Conservation (phyloP, 805 yeast genomes). For the Debaryomyces tyrocola region DNA sequence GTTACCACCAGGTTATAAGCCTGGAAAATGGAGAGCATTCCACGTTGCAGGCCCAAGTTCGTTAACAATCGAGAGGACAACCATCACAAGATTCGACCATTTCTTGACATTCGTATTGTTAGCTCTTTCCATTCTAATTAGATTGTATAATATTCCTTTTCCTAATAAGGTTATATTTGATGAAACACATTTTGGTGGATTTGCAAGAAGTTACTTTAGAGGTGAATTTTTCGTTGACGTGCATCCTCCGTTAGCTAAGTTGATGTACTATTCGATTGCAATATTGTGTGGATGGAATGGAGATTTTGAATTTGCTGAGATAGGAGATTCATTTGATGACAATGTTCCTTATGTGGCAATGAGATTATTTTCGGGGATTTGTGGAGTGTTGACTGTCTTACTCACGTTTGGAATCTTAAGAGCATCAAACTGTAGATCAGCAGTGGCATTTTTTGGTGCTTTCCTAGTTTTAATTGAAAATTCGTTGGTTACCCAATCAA, state of each 20-base stretch:
- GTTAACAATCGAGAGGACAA: slow-evolving; percentile 10
- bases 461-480: slow-evolving; percentile 60
- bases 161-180: slow-evolving; percentile 49
- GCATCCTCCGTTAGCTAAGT: slow-evolving; percentile 69
- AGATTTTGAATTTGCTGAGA: slow-evolving; percentile 30
- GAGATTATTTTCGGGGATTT: slow-evolving; percentile 56
- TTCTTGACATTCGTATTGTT: slow-evolving; percentile 19
- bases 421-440: slow-evolving; percentile 51
- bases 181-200: slow-evolving; percentile 45
- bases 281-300: slow-evolving; percentile 54
- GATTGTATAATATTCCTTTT: slow-evolving; percentile 30
- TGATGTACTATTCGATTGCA: slow-evolving; percentile 57
- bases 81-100: slow-evolving; percentile 16
- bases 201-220: slow-evolving; percentile 44
- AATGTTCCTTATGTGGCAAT: slow-evolving; percentile 50
- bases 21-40: slow-evolving; percentile 31
- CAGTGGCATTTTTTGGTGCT: slow-evolving; percentile 51
- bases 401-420: slow-evolving; percentile 57
- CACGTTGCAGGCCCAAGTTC: slow-evolving; percentile 22
- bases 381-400: slow-evolving; percentile 54
- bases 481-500: slow-evolving; percentile 60
- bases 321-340: slow-evolving; percentile 39
- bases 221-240: slow-evolving; percentile 70
- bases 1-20: slow-evolving; percentile 24
- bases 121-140: slow-evolving; percentile 23